Evolutionary conservation across 352 stramenopile genomes (phyloP).

Genomic region (Globisporangium cylindrosporum): DNA sequence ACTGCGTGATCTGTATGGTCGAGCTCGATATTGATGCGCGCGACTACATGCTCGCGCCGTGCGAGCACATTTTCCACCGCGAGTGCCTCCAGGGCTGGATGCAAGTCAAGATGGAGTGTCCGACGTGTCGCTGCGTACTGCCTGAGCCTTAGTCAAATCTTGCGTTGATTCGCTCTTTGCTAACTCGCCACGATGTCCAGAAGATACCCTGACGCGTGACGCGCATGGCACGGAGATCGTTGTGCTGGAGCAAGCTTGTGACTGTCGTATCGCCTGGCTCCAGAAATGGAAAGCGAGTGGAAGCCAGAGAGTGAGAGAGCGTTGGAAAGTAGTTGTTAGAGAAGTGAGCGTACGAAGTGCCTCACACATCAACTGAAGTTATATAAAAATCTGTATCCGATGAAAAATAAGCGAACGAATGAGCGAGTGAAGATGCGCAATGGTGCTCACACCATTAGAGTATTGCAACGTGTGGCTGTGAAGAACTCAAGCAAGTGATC

Average conservation of each 20-base stretch:
- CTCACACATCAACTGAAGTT: neutral
- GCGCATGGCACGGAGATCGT: neutral
- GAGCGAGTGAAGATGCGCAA: neutral
- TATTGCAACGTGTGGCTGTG: too few species aligned
- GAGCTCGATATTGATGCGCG: conserved; percentile 70
- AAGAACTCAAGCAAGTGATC: neutral
- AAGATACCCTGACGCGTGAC: too few species aligned
- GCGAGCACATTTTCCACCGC: conserved; percentile 95
- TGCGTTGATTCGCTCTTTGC: neutral
- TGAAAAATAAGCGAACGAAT: neutral
- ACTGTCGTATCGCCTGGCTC: neutral
- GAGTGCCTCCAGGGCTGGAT: conserved; percentile 96
- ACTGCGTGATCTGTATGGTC: conserved; percentile 89
- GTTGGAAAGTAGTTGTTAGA: neutral
- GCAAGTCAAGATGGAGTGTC: conserved; percentile 98
- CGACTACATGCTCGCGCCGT: conserved; percentile 97
- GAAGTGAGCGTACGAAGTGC: neutral
- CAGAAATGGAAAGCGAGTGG: neutral
- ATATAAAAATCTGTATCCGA: neutral
- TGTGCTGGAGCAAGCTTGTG: neutral
- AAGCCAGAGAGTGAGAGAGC: neutral
- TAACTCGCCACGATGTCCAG: neutral
- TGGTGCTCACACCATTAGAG: neutral
- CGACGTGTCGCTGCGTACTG: conserved; percentile 90
- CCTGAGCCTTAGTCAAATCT: conserved; percentile 61